Base-by-base conservation (phyloP, 306 rosid genomes). In the Dryas alaskensis region DNA sequence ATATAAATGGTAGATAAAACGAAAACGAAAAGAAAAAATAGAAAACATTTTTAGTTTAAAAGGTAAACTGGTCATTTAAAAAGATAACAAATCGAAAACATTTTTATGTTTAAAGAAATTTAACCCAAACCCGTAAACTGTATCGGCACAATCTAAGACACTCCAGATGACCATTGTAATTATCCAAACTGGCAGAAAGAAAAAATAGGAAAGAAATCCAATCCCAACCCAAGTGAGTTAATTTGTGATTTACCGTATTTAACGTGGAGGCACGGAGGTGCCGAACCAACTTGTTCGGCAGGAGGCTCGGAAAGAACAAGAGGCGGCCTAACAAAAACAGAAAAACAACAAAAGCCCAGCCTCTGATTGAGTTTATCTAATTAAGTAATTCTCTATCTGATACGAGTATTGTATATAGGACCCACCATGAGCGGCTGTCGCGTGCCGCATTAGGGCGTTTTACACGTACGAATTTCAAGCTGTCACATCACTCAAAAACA, bases 391-490 rank as follows among this genome's bases (percentile, higher is more conserved):
- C 19, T 40, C 51, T 40, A 60, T 59, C 47, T 57, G 5, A 45
- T 27, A 25, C 11, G 10, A 0, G 42, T 43, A 12, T 54, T 43
- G 2, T 6, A 51, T 11, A 71, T 39, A 78, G 98, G 93, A 9
- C 89, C 97, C 91, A 71, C 80, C 65, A 10, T 17, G 73, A 81
- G 83, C 92, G 94, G 89, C 86, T 88, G 89, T 86, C 87, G 84
- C 87, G 84, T 88, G 92, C 96, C 97, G 93, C 97, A 87, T 84
- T 84, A 86, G 90, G 52, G 40, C n/a, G 71, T 3, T 45, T 74
- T 65, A 72, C 88, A 89, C 96, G 97, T 94, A 4, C 42, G 51
- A 73, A 72, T 78, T 65, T 82, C 81, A 72, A 76, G 89, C 84
- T 89, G 93, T 84, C 82, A 69, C 61, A 12, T 67, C 73, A 60